Percentiles rank a stretch among this genome's conserved stretches.
These are phyloP conservation scores for Xerocomellus chrysenteron DNA, from an alignment of 768 basidiomycete genomes.

Conservation along the genomic window DNA sequence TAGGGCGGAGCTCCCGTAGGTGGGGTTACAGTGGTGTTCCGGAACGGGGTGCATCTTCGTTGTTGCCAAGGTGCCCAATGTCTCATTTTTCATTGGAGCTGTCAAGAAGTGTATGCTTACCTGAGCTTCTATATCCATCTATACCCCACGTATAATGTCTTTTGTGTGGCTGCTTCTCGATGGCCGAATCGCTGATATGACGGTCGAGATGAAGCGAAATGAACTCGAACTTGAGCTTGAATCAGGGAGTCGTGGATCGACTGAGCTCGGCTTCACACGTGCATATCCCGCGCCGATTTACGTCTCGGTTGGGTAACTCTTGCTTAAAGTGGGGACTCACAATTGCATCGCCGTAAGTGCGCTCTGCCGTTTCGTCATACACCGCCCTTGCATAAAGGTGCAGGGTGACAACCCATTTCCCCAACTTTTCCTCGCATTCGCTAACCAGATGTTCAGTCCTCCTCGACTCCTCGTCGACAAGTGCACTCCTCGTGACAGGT, in stretches of 20 bases:
- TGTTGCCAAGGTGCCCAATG: conserved; percentile 30
- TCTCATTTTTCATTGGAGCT: conserved; percentile 15
- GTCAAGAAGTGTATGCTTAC: conserved; percentile 13
- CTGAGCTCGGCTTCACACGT: conserved; percentile 12
- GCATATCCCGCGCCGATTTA: conserved; percentile 20
- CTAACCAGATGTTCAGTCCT: conserved; percentile 16
- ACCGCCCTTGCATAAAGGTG: conserved; percentile 22
- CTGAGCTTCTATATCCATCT: conserved; percentile 24
- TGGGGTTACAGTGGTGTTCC: conserved; percentile 22
- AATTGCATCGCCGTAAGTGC: conserved; percentile 16
- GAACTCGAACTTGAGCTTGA: conserved; percentile 1
- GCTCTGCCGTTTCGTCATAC: conserved; percentile 15
- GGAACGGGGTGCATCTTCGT: conserved; percentile 9
- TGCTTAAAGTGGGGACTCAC: conserved; percentile 11
- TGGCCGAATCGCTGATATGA: conserved; percentile 16
- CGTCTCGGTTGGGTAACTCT: conserved; percentile 19
- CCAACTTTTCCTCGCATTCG: background rate
- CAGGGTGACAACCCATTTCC: conserved; percentile 1
- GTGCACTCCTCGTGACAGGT: conserved; percentile 35
- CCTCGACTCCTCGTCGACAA: conserved; percentile 34
- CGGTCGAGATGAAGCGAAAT: conserved; percentile 21
- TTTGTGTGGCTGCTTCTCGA: conserved; percentile 10
- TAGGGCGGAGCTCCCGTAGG: conserved; percentile 15
- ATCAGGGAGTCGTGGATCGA: conserved; percentile 1
- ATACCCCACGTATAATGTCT: conserved; percentile 17